Evolutionary conservation across 73 alveolate species (phyloP).

Genomic region (Paramecium sexaurelia): DNA sequence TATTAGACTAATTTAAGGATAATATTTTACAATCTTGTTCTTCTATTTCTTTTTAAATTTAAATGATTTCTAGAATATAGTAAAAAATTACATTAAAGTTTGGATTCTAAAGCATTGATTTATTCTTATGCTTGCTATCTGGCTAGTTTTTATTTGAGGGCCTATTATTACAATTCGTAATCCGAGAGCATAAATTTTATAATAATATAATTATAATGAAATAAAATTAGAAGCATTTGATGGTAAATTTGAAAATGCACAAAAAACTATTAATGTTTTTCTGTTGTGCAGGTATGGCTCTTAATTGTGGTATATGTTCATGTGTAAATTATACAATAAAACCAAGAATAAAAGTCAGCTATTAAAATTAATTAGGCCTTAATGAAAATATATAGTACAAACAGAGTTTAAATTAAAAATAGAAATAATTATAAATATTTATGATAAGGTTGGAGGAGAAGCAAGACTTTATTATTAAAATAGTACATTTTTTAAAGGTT

Average conservation of each 20-base stretch:
- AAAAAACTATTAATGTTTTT: constrained; percentile 19
- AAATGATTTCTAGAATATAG: neutral
- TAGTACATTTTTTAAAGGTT: neutral
- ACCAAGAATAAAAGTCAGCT: neutral
- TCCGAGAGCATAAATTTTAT: neutral
- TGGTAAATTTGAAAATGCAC: neutral
- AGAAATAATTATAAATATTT: neutral
- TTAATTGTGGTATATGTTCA: neutral
- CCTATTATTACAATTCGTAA: neutral
- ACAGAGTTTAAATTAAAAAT: neutral
- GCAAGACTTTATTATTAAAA: neutral
- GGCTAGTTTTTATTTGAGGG: neutral
- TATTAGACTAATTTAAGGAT: neutral
- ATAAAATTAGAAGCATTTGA: constrained; percentile 3
- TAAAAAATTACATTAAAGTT: neutral
- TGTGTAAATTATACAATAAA: neutral
- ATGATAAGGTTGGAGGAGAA: neutral
- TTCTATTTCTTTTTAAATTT: constrained; percentile 25
- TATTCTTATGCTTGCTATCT: neutral
- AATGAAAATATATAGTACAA: neutral
- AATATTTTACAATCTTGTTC: neutral
- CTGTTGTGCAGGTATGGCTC: constrained; percentile 14
- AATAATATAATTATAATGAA: neutral
- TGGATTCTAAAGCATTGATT: neutral
- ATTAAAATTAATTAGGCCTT: neutral